Conservation (phyloP, 345 rosid species). For the Hibiscus trionum region DNA sequence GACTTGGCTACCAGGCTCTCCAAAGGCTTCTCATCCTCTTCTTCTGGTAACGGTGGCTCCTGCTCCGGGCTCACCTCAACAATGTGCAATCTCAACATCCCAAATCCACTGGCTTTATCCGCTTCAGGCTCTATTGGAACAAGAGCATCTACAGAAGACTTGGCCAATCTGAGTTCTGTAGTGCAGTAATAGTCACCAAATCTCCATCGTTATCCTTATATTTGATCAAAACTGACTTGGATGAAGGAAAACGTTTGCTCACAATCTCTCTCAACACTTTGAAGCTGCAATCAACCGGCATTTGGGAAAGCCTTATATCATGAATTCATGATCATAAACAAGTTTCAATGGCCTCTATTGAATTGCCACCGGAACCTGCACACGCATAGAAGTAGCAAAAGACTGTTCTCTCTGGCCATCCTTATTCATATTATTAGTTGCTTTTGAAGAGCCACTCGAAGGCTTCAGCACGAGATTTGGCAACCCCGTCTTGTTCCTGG, state of each 20-base stretch:
- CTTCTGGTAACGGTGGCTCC: constrained; percentile 41
- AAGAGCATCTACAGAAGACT: constrained; percentile 49
- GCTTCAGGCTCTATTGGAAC: constrained; percentile 50
- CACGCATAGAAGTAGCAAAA: constrained; percentile 21
- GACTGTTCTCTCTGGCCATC: constrained; percentile 28
- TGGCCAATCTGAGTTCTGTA: constrained; percentile 71
- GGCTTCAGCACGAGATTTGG: constrained; percentile 58
- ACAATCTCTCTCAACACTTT: constrained; percentile 74
- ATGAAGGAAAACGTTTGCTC: constrained; percentile 68
- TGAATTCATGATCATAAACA: constrained; percentile 64
- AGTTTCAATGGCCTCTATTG: constrained; percentile 73
- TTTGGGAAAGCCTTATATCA: constrained; percentile 76
- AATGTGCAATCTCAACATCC: constrained; percentile 77
- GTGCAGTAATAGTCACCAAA: constrained; percentile 83
- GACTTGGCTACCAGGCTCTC: constrained; percentile 46
- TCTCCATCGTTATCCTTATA: constrained; percentile 88
- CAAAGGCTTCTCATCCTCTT: constrained; percentile 66
- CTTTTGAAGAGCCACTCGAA: constrained; percentile 37
- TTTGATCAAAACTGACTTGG: constrained; percentile 80
- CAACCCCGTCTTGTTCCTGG: constrained; percentile 35
- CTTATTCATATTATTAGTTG: constrained; percentile 13
- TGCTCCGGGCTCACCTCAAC: constrained; percentile 96
- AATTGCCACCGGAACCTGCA: constrained; percentile 28
- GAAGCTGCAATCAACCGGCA: constrained; percentile 78
- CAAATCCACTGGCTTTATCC: constrained; percentile 38